Conservation (phyloP, 2,329 filamentous ascomycete species). For the Alternaria novae-zelandiae region DNA sequence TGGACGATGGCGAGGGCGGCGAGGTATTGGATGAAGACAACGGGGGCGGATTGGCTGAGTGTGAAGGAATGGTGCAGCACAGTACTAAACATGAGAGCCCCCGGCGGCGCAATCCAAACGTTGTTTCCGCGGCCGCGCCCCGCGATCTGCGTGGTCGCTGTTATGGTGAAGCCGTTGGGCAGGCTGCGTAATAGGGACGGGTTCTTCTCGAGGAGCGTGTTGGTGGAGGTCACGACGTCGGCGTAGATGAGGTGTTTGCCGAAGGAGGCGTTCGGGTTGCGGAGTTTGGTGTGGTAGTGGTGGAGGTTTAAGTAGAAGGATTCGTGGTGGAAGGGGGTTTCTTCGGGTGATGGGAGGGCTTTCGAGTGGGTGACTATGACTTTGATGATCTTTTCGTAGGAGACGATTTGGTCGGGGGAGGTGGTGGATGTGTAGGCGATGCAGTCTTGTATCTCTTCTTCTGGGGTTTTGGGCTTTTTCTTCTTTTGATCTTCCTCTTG, state of each 20-base stretch:
- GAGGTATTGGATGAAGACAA: constrained; percentile 94
- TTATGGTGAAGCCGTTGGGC: constrained; percentile 84
- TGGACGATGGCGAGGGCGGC: constrained; percentile 85
- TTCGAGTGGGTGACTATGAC: constrained; percentile 74
- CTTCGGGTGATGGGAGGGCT: constrained; percentile 69
- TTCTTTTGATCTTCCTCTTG: constrained; percentile 29
- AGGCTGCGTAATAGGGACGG: constrained; percentile 75
- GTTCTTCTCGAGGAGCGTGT: constrained; percentile 94
- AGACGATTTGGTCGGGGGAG: constrained; percentile 66
- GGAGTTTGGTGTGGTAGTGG: constrained; percentile 67
- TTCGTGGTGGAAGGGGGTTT: constrained; percentile 87
- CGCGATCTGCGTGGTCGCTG: constrained; percentile 86
- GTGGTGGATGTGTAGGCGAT: constrained; percentile 36
- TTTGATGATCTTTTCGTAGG: constrained; percentile 78
- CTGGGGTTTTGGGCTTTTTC: constrained; percentile 31
- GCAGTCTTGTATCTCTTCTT: constrained; percentile 38
- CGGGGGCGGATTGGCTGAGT: constrained; percentile 73
- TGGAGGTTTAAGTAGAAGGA: constrained; percentile 76
- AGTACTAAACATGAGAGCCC: constrained; percentile 85
- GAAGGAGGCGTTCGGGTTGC: constrained; percentile 67
- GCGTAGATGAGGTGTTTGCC: constrained; percentile 83
- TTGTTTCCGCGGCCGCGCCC: constrained; percentile 89
- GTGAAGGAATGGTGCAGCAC: constrained; percentile 82
- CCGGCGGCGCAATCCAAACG: constrained; percentile 91
- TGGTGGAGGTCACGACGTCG: constrained; percentile 92